Conservation (phyloP, 2,329 filamentous ascomycete genomes). For the Clarireedia hainanense region DNA sequence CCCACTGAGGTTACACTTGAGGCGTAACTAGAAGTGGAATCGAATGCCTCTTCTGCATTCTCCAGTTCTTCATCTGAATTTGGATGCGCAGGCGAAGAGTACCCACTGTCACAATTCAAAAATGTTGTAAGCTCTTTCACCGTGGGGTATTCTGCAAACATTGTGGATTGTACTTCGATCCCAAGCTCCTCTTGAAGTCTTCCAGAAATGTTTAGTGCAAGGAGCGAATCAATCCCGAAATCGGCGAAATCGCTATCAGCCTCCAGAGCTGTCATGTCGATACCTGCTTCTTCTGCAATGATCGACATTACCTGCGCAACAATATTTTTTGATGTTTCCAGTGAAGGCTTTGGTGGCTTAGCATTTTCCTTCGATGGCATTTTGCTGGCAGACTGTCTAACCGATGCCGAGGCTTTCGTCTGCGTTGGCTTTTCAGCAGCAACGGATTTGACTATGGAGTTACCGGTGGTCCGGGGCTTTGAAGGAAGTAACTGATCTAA, state of each 20-base stretch:
- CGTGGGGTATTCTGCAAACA: not conserved
- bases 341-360: not conserved
- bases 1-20: not conserved
- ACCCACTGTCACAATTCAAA: not conserved
- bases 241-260: not conserved
- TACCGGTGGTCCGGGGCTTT: not conserved
- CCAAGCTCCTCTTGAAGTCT: not conserved
- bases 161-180: not conserved
- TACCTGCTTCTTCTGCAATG: not conserved
- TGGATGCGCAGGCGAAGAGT: not conserved
- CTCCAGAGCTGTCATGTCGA: not conserved
- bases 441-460: not conserved
- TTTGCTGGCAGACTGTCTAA: not conserved
- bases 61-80: not conserved
- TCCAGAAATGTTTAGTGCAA: not conserved
- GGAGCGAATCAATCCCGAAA: constrained; percentile 3
- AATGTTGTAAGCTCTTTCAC: not conserved
- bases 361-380: not conserved
- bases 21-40: not conserved
- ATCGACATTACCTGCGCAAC: not conserved
- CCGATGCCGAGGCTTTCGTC: not conserved
- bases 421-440: not conserved
- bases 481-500: not conserved
- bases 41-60: not conserved
- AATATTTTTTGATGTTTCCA: not conserved